Evolutionary conservation across 345 rosid genomes (phyloP).

Genomic region (Limnanthes douglasii): DNA sequence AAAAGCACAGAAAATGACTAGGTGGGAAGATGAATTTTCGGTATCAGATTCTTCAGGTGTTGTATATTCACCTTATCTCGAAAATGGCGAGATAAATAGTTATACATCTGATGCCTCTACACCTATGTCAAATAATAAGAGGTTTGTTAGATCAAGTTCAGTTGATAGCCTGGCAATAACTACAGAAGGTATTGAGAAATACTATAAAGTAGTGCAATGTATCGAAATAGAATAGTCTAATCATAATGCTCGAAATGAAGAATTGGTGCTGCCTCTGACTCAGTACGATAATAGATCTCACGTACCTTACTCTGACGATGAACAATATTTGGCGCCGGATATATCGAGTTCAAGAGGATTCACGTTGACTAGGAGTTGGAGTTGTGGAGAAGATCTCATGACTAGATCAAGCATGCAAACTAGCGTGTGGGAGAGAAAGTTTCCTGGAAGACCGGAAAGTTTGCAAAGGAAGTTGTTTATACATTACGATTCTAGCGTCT

Average conservation of each 20-base stretch:
- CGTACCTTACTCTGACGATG: too few species aligned
- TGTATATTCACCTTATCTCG: slow-evolving; percentile 15
- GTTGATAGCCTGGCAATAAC: too few species aligned
- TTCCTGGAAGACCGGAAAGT: slow-evolving; percentile 42
- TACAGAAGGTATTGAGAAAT: slow-evolving; percentile 29
- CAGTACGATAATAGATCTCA: too few species aligned
- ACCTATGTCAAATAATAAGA: too few species aligned
- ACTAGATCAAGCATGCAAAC: slow-evolving; percentile 32
- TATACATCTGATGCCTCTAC: slow-evolving; percentile 22
- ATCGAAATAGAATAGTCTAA: slow-evolving; percentile 30
- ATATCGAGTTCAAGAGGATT: too few species aligned
- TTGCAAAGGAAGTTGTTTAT: slow-evolving; percentile 19
- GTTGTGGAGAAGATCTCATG: slow-evolving; percentile 23
- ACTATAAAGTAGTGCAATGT: slow-evolving; percentile 57
- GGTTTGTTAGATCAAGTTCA: too few species aligned
- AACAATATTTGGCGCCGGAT: slow-evolving; percentile 11
- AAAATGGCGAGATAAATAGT: slow-evolving; percentile 24
- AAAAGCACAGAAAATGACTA: slow-evolving; percentile 15
- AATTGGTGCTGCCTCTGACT: slow-evolving; percentile 15
- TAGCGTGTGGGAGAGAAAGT: slow-evolving; percentile 23
- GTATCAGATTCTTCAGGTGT: slow-evolving; percentile 31
- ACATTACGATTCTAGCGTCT: slow-evolving; percentile 14
- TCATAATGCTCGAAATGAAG: too few species aligned
- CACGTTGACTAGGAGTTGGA: slow-evolving; percentile 27
- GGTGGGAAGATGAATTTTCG: slow-evolving; percentile 51